phyloP scores from a whole-genome alignment of 2,329 filamentous ascomycete species.

The Colletotrichum lindemuthianum region DNA sequence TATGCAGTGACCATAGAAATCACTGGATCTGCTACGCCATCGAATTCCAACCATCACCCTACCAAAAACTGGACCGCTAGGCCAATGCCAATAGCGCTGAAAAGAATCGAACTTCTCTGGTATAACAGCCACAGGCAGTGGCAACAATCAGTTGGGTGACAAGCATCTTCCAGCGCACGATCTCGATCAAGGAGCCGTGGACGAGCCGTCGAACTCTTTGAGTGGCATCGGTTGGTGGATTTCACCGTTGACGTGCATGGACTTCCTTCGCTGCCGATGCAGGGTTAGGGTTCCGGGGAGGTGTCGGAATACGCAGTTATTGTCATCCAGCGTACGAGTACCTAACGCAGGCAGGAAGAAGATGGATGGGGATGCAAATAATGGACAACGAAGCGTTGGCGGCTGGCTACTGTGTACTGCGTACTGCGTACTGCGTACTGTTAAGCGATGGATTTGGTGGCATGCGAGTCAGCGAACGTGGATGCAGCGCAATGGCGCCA shows the following conservation, averaged over 20 bases:
- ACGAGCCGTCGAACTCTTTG: conserved; percentile 11
- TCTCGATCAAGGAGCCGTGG: conserved; percentile 25
- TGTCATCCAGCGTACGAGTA: conserved; percentile 1
- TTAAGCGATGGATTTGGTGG: not conserved
- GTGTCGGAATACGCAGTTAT: conserved; percentile 13
- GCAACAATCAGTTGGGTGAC: too few species aligned
- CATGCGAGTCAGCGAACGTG: conserved; percentile 34
- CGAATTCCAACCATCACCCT: too few species aligned
- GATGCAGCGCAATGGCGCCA: conserved; percentile 33
- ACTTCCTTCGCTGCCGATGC: conserved; percentile 11
- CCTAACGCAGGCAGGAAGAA: not conserved
- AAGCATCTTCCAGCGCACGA: conserved; percentile 11
- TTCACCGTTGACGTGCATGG: conserved; percentile 29
- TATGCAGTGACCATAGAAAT: too few species aligned
- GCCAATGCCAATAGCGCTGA: too few species aligned
- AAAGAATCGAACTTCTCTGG: too few species aligned
- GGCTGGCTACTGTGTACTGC: conserved; percentile 10
- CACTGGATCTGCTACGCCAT: too few species aligned
- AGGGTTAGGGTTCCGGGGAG: conserved; percentile 27
- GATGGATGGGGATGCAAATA: not conserved
- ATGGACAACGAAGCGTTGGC: conserved; percentile 18
- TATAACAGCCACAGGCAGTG: too few species aligned
- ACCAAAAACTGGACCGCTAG: too few species aligned
- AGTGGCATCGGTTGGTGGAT: conserved; percentile 30
- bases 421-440: too few species aligned